Conservation (phyloP, 768 basidiomycete species). For the Russula griseocarnosa region DNA sequence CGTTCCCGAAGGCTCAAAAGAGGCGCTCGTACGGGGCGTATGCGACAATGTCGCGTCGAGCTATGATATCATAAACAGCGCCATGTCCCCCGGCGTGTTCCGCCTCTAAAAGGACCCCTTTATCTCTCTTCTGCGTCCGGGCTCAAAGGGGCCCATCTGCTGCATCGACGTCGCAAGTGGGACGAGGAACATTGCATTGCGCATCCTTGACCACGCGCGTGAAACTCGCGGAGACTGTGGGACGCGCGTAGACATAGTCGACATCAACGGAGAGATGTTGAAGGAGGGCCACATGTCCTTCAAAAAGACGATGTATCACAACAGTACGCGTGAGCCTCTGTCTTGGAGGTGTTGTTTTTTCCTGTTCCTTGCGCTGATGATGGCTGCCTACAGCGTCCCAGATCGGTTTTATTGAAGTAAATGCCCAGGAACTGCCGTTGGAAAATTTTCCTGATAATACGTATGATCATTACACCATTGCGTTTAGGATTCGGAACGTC, state of each 20-base stretch:
- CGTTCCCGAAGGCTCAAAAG: conserved; percentile 82
- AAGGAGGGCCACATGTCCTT: conserved; percentile 85
- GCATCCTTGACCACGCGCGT: conserved; percentile 86
- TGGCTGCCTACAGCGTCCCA: conserved; percentile 63
- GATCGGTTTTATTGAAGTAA: conserved; percentile 86
- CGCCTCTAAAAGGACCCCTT: conserved; percentile 95
- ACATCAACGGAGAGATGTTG: conserved; percentile 95
- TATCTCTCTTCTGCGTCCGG: conserved; percentile 70
- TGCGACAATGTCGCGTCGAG: conserved; percentile 93
- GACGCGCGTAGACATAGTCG: conserved; percentile 82
- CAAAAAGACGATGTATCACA: conserved; percentile 97
- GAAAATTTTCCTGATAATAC: conserved; percentile 72
- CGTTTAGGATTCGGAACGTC: conserved; percentile 97
- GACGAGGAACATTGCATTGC: conserved; percentile 93
- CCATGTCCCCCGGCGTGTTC: conserved; percentile 95
- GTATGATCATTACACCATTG: conserved; percentile 96
- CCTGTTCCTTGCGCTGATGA: conserved; percentile 16
- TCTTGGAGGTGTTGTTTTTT: too few species aligned
- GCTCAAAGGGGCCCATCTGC: conserved; percentile 64
- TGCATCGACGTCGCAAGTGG: conserved; percentile 98
- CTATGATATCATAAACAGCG: conserved; percentile 99
- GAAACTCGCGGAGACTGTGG: conserved; percentile 89
- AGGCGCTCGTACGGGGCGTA: conserved; percentile 84
- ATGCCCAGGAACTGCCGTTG: conserved; percentile 75
- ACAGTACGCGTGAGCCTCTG: conserved; percentile 55